Evolutionary conservation across 2,329 filamentous ascomycete genomes (phyloP).

Genomic region (Diaporthe citrichinensis): DNA sequence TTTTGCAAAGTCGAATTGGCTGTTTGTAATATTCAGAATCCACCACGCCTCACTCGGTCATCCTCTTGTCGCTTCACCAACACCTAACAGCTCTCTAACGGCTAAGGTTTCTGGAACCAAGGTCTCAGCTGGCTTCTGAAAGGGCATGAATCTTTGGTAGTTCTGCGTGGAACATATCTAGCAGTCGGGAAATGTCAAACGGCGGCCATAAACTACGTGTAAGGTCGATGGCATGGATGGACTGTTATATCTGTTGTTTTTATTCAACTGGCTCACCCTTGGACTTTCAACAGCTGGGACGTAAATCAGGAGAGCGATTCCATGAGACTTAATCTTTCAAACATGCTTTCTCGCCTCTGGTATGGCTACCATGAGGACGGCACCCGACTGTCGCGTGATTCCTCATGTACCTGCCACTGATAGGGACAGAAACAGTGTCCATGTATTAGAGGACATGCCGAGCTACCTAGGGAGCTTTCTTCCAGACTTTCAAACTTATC

Average conservation of each 20-base stretch:
- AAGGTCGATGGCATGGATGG: too few relatives aligned
- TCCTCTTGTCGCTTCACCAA: not conserved
- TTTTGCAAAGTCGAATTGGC: not conserved
- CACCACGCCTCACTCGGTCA: not conserved
- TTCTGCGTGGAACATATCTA: not conserved
- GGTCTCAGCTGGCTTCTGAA: too few relatives aligned
- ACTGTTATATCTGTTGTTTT: rapidly evolving
- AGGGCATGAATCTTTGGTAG: too few relatives aligned
- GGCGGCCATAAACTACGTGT: too few relatives aligned
- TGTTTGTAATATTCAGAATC: not conserved
- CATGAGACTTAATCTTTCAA: not conserved
- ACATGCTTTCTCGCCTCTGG: not conserved
- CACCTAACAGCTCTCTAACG: not conserved
- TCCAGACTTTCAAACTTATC: not conserved
- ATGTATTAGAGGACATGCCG: not conserved
- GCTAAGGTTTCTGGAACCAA: not conserved
- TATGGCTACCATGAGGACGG: not conserved
- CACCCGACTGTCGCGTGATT: not conserved
- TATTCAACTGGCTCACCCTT: not conserved
- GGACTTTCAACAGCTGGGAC: not conserved
- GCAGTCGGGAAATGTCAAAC: not conserved
- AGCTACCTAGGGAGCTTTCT: not conserved
- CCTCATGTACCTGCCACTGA: not conserved
- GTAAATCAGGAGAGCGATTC: not conserved
- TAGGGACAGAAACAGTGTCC: not conserved